Base-by-base conservation (phyloP, 148 eudicot genomes). In the Heliosperma pusillum region DNA sequence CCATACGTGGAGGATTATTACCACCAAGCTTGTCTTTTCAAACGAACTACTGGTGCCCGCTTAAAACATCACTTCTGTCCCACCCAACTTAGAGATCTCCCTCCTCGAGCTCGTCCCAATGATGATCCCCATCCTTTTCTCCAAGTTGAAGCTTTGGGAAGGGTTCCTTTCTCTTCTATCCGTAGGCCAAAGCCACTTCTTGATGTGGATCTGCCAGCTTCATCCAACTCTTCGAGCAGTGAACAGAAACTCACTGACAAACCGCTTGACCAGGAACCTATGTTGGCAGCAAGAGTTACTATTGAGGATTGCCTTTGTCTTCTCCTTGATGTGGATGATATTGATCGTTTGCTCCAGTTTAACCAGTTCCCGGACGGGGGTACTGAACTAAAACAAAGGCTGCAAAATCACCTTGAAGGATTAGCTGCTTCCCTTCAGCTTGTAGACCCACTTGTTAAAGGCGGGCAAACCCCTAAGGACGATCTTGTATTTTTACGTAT, bases 211-310 rank as follows among this genome's bases (percentile, higher is more conserved):
- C 79, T 89, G 21, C 85, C 90, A 36, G 84, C 72, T 70, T 81
- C 85, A 63, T 75, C 84, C 60, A 80, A 76, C 69, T 66, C 83
- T 74, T 80, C 84, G 21, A 69, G 77, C 70, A 26, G 71, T 69
- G 97, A 88, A 75, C 87, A 82, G 53, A 85, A 83, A 74, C 53
- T 70, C 42, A 27, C 68, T 33, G 83, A 84, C 73, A 91, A 85
- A 86, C 96, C 93, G 19, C 84, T 92, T 72, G 98, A 92, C 70
- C 91, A 92, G 78, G 98, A 95, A 70, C 98, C 98, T 9, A 80
- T 95, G 89, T 88, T 95, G 79, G 97, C 98, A 71, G 97, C 98
- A 42, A 92, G 98, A 86, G 91, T 92, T 47, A 80, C 90, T 26
- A 87, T 95, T 33, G 98, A 95, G 84, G 96, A 95, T 79, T 88